Evolutionary conservation across 371 early-diverging fungal species (phyloP).

Genomic region (Chytridiales sp.): DNA sequence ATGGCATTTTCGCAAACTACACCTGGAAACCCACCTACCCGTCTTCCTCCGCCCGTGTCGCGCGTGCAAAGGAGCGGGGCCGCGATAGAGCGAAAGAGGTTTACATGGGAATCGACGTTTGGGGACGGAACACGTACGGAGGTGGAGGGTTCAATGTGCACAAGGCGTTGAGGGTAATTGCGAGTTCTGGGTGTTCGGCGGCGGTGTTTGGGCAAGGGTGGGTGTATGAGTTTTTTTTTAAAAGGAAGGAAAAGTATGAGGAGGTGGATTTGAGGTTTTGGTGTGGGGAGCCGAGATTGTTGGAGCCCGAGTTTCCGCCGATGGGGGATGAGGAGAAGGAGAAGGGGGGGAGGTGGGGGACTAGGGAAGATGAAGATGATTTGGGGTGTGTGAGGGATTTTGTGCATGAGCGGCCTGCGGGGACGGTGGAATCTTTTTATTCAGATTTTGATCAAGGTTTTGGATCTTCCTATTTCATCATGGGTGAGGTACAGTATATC

Average conservation of each 20-base stretch:
- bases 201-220: slow-evolving; percentile 66
- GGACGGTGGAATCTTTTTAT: slow-evolving; percentile 48
- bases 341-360: not conserved
- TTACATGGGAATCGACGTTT: slow-evolving; percentile 65
- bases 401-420: slow-evolving; percentile 40
- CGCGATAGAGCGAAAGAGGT: slow-evolving; percentile 45
- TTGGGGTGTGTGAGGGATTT: slow-evolving; percentile 36
- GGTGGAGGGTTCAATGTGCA: slow-evolving; percentile 59
- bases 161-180: slow-evolving; percentile 50
- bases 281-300: slow-evolving; percentile 19
- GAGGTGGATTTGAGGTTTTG: slow-evolving; percentile 57
- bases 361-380: slow-evolving; percentile 7
- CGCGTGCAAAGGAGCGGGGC: slow-evolving; percentile 35
- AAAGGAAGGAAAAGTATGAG: slow-evolving; percentile 47
- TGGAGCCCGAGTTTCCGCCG: slow-evolving; percentile 2
- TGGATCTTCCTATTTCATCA: slow-evolving; percentile 46
- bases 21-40: slow-evolving; percentile 56
- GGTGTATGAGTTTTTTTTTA: slow-evolving; percentile 57
- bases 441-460: slow-evolving; percentile 59
- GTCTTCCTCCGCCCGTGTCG: slow-evolving; percentile 4
- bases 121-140: slow-evolving; percentile 65
- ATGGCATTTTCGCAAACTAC: slow-evolving; percentile 66
- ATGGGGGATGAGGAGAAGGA: not conserved
- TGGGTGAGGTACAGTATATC: slow-evolving; percentile 53
- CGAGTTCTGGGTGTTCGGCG: slow-evolving; percentile 44